Conservation (phyloP, 2,329 filamentous ascomycete species). For the Botrytis aclada region DNA sequence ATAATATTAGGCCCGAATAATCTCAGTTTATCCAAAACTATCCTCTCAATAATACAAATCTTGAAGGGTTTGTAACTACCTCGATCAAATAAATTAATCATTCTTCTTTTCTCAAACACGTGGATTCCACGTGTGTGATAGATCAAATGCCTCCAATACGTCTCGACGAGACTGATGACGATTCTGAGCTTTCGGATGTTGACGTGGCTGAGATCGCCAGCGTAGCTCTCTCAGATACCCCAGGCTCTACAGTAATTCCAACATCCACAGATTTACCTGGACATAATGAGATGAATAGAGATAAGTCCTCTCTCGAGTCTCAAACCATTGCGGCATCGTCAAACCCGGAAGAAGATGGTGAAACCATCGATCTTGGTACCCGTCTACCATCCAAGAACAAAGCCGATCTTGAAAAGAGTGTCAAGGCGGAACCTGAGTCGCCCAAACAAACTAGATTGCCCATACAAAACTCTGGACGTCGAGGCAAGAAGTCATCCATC, state of each 20-base stretch:
- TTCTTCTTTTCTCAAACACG: neutral
- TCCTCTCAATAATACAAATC: neutral
- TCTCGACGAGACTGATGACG: neutral
- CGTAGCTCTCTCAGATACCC: conserved; percentile 1
- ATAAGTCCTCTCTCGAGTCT: neutral
- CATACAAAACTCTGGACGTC: neutral
- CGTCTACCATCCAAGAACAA: no score
- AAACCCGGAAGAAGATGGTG: neutral
- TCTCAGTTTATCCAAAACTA: neutral
- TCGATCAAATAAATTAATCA: neutral
- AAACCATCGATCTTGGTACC: neutral
- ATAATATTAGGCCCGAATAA: neutral
- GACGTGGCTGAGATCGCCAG: neutral
- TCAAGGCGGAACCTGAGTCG: neutral
- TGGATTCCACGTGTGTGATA: neutral
- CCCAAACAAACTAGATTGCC: neutral
- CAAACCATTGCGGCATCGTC: neutral
- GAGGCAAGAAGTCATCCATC: neutral
- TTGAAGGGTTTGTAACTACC: neutral
- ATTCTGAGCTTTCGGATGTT: neutral
- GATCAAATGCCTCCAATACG: neutral
- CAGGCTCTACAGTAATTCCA: neutral
- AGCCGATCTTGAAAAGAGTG: neutral
- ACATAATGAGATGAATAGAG: neutral
- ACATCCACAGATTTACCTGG: neutral